Evolutionary conservation across 192 early-diverging fungal genomes (phyloP).

Genomic region (Podila clonocystis): DNA sequence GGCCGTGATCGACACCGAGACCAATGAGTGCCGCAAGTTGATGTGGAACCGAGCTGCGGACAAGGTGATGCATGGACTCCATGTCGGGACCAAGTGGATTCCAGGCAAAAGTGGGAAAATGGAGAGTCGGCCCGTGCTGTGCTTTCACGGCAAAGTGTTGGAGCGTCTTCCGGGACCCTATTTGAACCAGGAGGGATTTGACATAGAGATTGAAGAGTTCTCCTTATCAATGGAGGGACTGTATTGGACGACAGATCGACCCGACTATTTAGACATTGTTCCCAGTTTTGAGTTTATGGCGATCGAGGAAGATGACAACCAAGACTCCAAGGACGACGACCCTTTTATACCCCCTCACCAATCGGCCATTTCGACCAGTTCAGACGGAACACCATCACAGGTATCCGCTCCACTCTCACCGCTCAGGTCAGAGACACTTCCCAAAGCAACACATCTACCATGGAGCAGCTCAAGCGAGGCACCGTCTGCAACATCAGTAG

Average conservation of each 20-base stretch:
- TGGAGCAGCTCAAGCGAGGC: too few species aligned
- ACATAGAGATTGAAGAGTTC: neutral
- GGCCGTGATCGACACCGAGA: constrained; percentile 34
- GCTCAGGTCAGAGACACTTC: too few species aligned
- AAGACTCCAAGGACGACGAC: neutral
- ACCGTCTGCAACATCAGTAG: too few species aligned
- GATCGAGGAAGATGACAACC: neutral
- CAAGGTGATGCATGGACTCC: constrained; percentile 41
- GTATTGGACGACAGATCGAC: neutral
- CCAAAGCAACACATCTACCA: too few species aligned
- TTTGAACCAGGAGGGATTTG: constrained; percentile 3
- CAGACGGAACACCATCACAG: too few species aligned
- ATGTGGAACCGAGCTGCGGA: constrained; percentile 48
- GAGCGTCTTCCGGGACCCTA: constrained; percentile 29
- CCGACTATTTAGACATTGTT: constrained; percentile 15
- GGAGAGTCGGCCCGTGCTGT: constrained; percentile 26
- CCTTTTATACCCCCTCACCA: too few species aligned
- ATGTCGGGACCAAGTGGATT: constrained; percentile 13
- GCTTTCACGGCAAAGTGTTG: constrained; percentile 19
- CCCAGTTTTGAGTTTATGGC: neutral
- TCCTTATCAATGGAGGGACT: neutral
- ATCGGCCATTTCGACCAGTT: too few species aligned
- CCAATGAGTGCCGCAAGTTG: constrained; percentile 14
- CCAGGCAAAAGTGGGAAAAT: neutral
- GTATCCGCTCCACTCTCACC: too few species aligned